Evolutionary conservation across 1,284 basidiomycete species (phyloP).

Genomic region (Coniferiporia sulphurascens): DNA sequence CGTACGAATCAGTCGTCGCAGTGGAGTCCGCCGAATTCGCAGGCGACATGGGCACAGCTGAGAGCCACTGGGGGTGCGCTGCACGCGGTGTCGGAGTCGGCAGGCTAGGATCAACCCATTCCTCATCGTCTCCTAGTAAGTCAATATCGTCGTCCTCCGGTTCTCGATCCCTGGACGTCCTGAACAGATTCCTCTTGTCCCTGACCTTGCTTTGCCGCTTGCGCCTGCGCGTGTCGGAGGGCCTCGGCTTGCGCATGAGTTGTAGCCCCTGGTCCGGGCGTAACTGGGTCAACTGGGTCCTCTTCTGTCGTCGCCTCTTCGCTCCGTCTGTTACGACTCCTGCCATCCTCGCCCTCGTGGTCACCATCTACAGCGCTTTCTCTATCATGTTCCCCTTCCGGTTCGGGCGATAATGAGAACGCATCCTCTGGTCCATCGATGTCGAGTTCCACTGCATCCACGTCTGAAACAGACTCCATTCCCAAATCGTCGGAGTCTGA

Average conservation of each 20-base stretch:
- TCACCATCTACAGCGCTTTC: slow-evolving; percentile 34
- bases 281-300: slow-evolving; percentile 59
- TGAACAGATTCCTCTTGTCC: slow-evolving; percentile 27
- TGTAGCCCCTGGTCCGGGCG: slow-evolving; percentile 45
- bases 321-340: slow-evolving; percentile 9
- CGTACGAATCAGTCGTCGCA: slow-evolving; percentile 17
- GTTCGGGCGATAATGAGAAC: slow-evolving; percentile 36
- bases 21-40: slow-evolving; percentile 16
- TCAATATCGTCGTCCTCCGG: slow-evolving; percentile 24
- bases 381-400: slow-evolving; percentile 30
- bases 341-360: slow-evolving; percentile 4
- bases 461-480: slow-evolving; percentile 75
- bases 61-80: slow-evolving; percentile 22
- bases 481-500: slow-evolving; percentile 73
- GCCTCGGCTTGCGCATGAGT: not conserved
- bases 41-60: slow-evolving; percentile 7
- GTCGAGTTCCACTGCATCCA: slow-evolving; percentile 42
- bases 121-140: slow-evolving; percentile 56
- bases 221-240: slow-evolving; percentile 3
- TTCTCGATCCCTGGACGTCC: slow-evolving; percentile 15
- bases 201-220: slow-evolving; percentile 18
- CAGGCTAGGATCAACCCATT: slow-evolving; percentile 52
- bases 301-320: slow-evolving; percentile 59
- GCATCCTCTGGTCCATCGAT: slow-evolving; percentile 43
- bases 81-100: slow-evolving; percentile 29